Base-by-base conservation (phyloP, 106 monocot species). In the Platanthera guangdongensis region DNA sequence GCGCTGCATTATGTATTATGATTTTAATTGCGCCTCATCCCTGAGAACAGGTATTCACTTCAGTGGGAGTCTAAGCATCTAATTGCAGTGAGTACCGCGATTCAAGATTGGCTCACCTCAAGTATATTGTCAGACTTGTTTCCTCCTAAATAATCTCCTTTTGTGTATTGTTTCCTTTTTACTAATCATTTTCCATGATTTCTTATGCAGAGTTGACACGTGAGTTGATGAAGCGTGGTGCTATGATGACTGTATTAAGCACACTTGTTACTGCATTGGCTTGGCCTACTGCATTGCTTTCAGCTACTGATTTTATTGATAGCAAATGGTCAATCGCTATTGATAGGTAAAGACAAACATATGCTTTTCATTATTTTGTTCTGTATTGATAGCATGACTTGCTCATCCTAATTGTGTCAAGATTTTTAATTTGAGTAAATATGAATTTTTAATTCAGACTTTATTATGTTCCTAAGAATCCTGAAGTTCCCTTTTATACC, bases 291-390 rank as follows among this genome's bases (percentile, higher is more conserved):
- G 75, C 85, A 63, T 83, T 95, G 76, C 83, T 95, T 74, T 19
- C 90, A 65, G 92, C 92, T 62, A 87, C 86, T 57, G 81, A 87
- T 86, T 90, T 90, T 67, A 95, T 95, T 64, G 95, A 95, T 74
- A 86, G 95, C 87, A 92, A 88, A 81, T 95, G 95, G 95, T 77
- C 95, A n/a, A 87, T 95, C 72, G 90, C 92, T 62, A 75, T 93
- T 78, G 92, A 95, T 73, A 95, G 95, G 95, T 95, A 60, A 39
- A 16, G 53, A 53, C 14, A 5, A 53, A 53, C 53, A 53, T 8
- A 39, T 39, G 8, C 6, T 53, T 14, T 53, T 10, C 53, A 53
- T 53, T 8, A 53, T 53, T 53, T 53, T 2, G n/a, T 14, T 5
- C 53, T 53, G 6, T 53, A 14, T 53, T 10, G 53, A 39, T 39